Percentiles rank a stretch among this genome's conserved stretches.
Evolutionary conservation across 768 basidiomycete genomes (phyloP).

Genomic region (Tylopilus rubrobrunneus): DNA sequence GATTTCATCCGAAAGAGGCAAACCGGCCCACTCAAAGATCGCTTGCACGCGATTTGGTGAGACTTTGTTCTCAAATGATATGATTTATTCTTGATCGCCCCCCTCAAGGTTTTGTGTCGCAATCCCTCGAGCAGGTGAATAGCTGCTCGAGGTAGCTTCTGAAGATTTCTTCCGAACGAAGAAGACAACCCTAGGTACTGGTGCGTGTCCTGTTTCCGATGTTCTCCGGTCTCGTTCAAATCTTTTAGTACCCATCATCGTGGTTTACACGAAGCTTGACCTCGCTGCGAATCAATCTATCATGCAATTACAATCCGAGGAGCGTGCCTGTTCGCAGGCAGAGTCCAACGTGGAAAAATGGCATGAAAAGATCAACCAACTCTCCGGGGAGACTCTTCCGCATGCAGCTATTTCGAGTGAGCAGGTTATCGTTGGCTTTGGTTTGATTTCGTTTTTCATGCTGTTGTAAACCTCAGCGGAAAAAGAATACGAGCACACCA

Average conservation of each 20-base stretch:
- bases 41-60: conserved; percentile 1
- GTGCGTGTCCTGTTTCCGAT: not conserved
- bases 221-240: not conserved
- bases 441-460: not conserved
- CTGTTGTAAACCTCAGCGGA: not conserved
- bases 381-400: not conserved
- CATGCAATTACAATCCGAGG: too few species aligned
- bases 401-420: not conserved
- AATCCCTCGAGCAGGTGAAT: not conserved
- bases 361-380: not conserved
- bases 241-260: conserved; percentile 1
- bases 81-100: not conserved
- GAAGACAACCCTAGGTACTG: not conserved
- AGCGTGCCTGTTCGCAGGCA: too few species aligned
- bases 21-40: not conserved
- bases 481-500: not conserved
- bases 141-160: not conserved
- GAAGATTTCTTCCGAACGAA: conserved; percentile 2
- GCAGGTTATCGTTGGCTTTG: not conserved
- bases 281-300: not conserved
- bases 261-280: not conserved
- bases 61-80: not conserved
- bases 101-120: not conserved
- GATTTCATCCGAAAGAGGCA: not conserved
- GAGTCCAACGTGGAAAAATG: not conserved